These are phyloP conservation scores for Stagonosporopsis cucurbitacearum DNA, from an alignment of 2,329 filamentous ascomycete species.

Conservation along the genomic window DNA sequence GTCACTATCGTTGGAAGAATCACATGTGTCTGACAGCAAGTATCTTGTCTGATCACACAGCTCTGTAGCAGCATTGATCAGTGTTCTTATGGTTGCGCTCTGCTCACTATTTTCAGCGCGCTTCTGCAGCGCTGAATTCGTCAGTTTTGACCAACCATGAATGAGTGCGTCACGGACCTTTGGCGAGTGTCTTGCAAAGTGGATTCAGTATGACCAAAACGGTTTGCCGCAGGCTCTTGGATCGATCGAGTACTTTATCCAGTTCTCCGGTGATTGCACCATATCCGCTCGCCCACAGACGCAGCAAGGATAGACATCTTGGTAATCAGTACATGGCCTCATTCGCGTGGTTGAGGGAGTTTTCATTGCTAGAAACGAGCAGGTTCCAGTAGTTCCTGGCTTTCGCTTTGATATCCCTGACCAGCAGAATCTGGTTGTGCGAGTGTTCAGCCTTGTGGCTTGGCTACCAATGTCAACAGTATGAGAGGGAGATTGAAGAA, in stretches of 20 bases:
- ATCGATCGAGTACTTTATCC: slow-evolving; percentile 25
- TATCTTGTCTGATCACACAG: slow-evolving; percentile 21
- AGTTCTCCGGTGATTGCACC: slow-evolving; percentile 17
- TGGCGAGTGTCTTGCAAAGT: slow-evolving; percentile 16
- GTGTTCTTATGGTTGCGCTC: not conserved
- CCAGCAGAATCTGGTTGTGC: not conserved
- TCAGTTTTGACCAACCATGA: not conserved
- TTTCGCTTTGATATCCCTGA: not conserved
- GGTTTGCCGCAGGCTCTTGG: slow-evolving; percentile 19
- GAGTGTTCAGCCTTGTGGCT: not conserved
- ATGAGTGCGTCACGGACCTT: slow-evolving; percentile 8
- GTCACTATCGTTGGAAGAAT: slow-evolving; percentile 9
- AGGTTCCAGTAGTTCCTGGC: no score
- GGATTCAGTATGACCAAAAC: slow-evolving; percentile 21
- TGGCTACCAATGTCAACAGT: no score
- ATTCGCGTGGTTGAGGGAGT: no score
- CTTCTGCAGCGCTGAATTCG: not conserved
- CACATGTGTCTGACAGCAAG: slow-evolving; percentile 4
- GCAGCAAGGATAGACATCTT: slow-evolving; percentile 19
- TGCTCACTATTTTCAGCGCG: not conserved
- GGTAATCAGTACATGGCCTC: not conserved
- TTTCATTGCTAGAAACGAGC: not conserved
- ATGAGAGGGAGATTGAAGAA: no score
- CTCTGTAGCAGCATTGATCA: slow-evolving; percentile 8
- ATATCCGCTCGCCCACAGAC: slow-evolving; percentile 29